Evolutionary conservation across 176 grass and related monocot species (phyloP).

Genomic region (Secale cereale): DNA sequence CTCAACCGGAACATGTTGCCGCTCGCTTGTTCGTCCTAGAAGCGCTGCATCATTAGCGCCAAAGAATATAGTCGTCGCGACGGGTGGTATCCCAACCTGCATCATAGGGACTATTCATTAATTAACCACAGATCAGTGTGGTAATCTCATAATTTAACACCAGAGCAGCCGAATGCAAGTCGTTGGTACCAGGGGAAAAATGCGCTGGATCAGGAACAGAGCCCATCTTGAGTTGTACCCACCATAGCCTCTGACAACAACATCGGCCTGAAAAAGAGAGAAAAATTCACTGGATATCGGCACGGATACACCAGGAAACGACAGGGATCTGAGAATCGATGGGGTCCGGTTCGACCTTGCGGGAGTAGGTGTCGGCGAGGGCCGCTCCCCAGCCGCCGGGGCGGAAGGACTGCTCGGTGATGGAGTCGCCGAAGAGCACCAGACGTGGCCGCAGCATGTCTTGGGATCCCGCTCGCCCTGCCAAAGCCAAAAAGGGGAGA

Average conservation of each 20-base stretch:
- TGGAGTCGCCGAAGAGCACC: slow-evolving; percentile 73
- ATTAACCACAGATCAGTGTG: not conserved
- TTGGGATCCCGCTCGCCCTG: slow-evolving; percentile 1
- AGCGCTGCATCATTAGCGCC: slow-evolving; percentile 84
- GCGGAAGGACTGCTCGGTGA: slow-evolving; percentile 69
- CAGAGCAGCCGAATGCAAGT: not conserved
- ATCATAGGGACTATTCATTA: not conserved
- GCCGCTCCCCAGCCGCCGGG: slow-evolving; percentile 58
- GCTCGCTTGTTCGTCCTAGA: slow-evolving; percentile 45
- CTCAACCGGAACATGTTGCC: slow-evolving; percentile 66
- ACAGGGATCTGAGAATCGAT: not conserved
- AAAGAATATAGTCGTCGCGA: slow-evolving; percentile 72
- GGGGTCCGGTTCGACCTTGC: slow-evolving; percentile 36
- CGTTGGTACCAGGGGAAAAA: slow-evolving; percentile 57
- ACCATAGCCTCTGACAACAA: slow-evolving; percentile 76
- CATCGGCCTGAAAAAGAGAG: slow-evolving; percentile 49
- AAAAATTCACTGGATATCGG: not conserved
- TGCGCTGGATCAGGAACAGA: slow-evolving; percentile 68
- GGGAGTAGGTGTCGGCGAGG: slow-evolving; percentile 62
- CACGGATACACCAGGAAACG: not conserved
- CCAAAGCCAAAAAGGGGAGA: not conserved
- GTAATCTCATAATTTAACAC: not conserved
- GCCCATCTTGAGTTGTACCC: slow-evolving; percentile 97
- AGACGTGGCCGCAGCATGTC: slow-evolving; percentile 34
- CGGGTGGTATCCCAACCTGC: slow-evolving; percentile 37